Percentiles rank a stretch among this genome's conserved stretches.
Evolutionary conservation across 768 basidiomycete species (phyloP).

Genomic region (Tephrocybe sp.): DNA sequence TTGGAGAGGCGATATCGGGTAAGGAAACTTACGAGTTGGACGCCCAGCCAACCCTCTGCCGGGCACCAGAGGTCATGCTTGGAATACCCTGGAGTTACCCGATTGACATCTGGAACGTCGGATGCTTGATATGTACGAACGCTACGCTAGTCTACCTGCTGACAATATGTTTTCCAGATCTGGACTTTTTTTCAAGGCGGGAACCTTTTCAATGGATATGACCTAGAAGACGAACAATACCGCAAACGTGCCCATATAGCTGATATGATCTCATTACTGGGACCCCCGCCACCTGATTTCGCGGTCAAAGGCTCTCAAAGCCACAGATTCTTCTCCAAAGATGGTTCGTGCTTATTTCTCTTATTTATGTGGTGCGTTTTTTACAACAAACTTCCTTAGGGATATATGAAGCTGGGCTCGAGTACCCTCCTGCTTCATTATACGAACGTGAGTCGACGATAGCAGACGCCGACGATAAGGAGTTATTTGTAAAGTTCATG

Average conservation of each 20-base stretch:
- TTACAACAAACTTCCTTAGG: not conserved
- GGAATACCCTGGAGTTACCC: conserved; percentile 22
- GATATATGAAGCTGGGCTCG: not conserved
- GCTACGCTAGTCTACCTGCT: too few species aligned
- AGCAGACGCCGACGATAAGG: conserved; percentile 5
- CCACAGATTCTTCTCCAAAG: not conserved
- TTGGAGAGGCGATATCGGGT: conserved; percentile 20
- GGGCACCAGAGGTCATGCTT: conserved; percentile 30
- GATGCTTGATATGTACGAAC: conserved; percentile 26
- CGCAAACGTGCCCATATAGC: not conserved
- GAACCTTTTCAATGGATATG: not conserved
- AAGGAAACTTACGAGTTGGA: conserved; percentile 3
- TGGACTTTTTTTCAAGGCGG: conserved; percentile 8
- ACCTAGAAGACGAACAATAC: not conserved
- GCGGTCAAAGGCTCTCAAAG: not conserved
- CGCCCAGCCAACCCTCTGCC: conserved; percentile 26
- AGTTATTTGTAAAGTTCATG: conserved; percentile 4
- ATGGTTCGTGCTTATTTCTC: not conserved
- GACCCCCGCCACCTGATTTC: conserved; percentile 7
- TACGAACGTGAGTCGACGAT: not conserved
- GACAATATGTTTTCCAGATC: too few species aligned
- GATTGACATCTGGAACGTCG: conserved; percentile 33
- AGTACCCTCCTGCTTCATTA: not conserved
- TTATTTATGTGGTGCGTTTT: not conserved
- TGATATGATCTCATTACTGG: conserved; percentile 5